Conservation (phyloP, 106 monocot genomes). For the Dioscorea dumetorum region DNA sequence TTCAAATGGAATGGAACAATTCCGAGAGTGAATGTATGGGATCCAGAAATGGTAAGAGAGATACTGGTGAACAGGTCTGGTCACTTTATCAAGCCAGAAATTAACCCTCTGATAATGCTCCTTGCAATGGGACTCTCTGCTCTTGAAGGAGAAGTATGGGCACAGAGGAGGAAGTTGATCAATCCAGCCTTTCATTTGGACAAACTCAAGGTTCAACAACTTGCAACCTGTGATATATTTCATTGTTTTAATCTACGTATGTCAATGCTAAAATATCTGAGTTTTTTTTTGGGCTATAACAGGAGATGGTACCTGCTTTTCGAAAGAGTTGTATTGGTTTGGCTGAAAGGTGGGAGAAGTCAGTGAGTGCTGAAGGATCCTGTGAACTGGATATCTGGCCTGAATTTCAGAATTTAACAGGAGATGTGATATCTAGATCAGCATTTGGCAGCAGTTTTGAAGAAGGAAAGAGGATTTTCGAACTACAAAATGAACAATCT, state of each 20-base stretch:
- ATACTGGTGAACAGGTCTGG: conserved; percentile 28
- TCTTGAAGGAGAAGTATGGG: conserved; percentile 55
- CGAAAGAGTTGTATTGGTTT: conserved; percentile 28
- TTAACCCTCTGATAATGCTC: conserved; percentile 16
- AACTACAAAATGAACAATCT: conserved; percentile 48
- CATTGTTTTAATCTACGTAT: no score
- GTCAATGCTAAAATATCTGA: no score
- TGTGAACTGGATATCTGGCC: conserved; percentile 64
- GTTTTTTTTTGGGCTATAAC: background rate
- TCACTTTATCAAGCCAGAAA: conserved; percentile 20
- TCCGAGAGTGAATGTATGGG: conserved; percentile 34
- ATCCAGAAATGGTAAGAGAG: conserved; percentile 35
- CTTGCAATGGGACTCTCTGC: conserved; percentile 16
- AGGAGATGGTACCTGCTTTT: conserved; percentile 62
- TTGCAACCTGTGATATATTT: background rate
- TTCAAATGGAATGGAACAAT: conserved; percentile 30
- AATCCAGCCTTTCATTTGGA: conserved; percentile 48
- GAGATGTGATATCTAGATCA: conserved; percentile 53
- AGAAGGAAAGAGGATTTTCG: conserved; percentile 61
- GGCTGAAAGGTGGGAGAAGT: conserved; percentile 36
- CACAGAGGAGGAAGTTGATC: conserved; percentile 33
- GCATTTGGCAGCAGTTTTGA: conserved; percentile 69
- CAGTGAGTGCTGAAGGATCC: conserved; percentile 2
- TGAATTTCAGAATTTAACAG: conserved; percentile 46
- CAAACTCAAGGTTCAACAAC: conserved; percentile 39